Evolutionary conservation across 2,329 filamentous ascomycete genomes (phyloP), one percentile per base, ranked within the genome.

Genomic region (Paramyrothecium roridum): DNA sequence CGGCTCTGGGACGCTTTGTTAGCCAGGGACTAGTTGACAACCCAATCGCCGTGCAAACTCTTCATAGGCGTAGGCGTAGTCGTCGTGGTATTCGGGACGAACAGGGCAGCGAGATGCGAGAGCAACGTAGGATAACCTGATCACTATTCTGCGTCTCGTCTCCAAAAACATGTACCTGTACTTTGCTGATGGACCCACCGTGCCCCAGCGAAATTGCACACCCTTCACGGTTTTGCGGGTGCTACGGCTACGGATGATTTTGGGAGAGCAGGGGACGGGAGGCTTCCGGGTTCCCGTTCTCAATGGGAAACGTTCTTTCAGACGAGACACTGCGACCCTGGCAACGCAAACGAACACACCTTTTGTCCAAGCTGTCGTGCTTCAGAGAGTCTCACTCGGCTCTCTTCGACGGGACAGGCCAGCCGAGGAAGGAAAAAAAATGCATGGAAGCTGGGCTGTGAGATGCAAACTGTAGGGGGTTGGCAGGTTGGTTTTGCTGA

Each of bases 91-190:
- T 4, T 19, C 33, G 13, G 7, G n/a, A 17, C 7, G 37, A 13
- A 6, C 37, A 17, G 4, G 37, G 37, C 13, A 43, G 37, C 37
- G 37, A 43, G 37, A 43, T 6, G 37, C 37, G 37, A 43, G 37
- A 19, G 37, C 6, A 30, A 30, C 26, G 6, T 4, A 30, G 10
- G 26, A 30, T 6, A 30, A 30, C 26, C 10, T 4, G 10, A 30
- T 6, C 10, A 30, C 10, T 30, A n/a, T 10, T 30, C 26, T 30
- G 26, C 4, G 26, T 6, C 37, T 13, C 13, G 37, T 16, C n/a
- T 17, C 37, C 12, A 13, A 13, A 8, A 10, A 13, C 12, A 43
- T 61, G 60, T 63, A 62, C 58, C 57, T 54, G 60, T 60, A 64
- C 62, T 50, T 64, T 22, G 21, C 8, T 48, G 26, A 20, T 19